These are phyloP conservation scores for Candida coleopterorum DNA, from an alignment of 805 yeast species.

Conservation along the genomic window DNA sequence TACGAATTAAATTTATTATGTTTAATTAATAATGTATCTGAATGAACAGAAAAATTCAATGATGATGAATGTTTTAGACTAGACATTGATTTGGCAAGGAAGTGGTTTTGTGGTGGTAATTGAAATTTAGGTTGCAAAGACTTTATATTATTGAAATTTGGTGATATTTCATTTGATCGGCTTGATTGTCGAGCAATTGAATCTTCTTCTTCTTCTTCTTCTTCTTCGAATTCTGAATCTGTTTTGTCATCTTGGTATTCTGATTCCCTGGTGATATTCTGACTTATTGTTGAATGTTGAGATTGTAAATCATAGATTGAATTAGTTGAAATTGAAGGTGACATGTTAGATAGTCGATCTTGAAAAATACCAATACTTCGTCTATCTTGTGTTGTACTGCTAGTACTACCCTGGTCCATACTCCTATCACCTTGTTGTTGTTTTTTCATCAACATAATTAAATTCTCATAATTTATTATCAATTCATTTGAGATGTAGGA, in stretches of 20 bases:
- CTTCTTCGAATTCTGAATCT: conserved; percentile 2
- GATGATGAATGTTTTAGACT: background rate
- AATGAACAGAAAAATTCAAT: background rate
- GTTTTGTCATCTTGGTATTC: background rate
- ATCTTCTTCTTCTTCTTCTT: background rate
- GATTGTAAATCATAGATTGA: conserved; percentile 1
- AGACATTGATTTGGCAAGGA: background rate
- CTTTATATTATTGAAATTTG: no score
- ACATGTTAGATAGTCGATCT: conserved; percentile 4
- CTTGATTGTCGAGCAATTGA: no score
- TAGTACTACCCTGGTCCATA: no score
- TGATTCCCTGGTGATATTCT: background rate
- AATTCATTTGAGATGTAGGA: background rate
- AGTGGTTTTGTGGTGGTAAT: background rate
- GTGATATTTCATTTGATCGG: no score
- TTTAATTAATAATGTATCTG: background rate
- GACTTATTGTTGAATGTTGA: background rate
- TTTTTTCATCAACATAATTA: background rate
- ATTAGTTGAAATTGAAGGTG: conserved; percentile 5
- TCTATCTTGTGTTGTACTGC: background rate
- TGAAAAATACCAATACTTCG: conserved; percentile 5
- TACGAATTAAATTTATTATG: background rate
- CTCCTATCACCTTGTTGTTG: background rate
- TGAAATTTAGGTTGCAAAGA: background rate
- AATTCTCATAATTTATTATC: background rate